Base-by-base conservation (phyloP, 2,329 filamentous ascomycete species). In the Penicillium sp. region DNA sequence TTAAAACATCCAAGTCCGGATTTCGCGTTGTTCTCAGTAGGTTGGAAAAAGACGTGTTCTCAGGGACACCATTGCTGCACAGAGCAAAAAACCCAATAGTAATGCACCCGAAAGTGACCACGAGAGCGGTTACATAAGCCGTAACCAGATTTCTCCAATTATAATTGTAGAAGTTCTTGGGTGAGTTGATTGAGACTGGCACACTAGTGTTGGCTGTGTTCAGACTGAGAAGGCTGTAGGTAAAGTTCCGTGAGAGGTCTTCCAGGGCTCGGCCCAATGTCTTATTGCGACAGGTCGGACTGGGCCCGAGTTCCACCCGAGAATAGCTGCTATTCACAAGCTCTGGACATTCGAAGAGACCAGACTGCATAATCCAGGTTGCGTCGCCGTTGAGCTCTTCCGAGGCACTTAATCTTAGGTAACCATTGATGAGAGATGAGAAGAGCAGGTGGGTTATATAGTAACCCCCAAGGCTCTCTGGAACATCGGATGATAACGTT, bases 221-320 rank as follows among this genome's bases (percentile, higher is more conserved):
- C 10, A 54, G 54, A 29, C 51, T 57, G 16, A 54, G 54, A 1
- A 57, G 50, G 31, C 50, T 54, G 32, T 57, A 54, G 46, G 54
- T 54, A 38, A 57, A 57, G 42, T 57, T 57, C 29, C 50, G 54
- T 9, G 40, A 43, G 47, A 57, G 54, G 38, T 57, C 54, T 22
- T 57, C 47, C 21, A 57, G 45, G 10, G 54, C 54, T 24, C 31
- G 42, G 18, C 45, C 50, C 11, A 57, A 44, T 6, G 50, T 57
- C 38, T 41, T 29, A 27, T 57, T 57, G 18, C 51, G 46, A 18
- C 54, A 57, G 13, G 32, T 34, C 31, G n/a, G 31, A 49, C 9
- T 45, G 21, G 31, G n/a, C 14, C 9, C 10, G 14, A 4, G 0
- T 18, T 11, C 16, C 14, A 16, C 29, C 31, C 2, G 31, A 27